Evolutionary conservation across 177 flowering plant genomes (phyloP), one percentile per base, ranked within the genome.

Genomic region (Vitis hybrid): DNA sequence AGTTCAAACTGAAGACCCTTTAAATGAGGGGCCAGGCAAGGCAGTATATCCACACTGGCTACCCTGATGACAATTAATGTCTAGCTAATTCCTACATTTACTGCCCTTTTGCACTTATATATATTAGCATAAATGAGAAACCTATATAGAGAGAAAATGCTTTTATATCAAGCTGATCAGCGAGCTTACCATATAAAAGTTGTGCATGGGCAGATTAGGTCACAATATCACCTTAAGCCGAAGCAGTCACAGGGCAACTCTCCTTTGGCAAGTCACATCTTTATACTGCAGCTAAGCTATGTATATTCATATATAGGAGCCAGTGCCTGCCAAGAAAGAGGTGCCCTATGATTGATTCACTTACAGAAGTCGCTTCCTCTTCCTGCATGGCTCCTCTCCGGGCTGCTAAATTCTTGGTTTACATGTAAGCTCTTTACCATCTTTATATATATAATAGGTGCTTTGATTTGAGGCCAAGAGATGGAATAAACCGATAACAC

Each of bases 211-310:
- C 32, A 48, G 2, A 58, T 21, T 3, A 55, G 41, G 8, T 11
- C 9, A 51, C 41, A 11, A 24, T 2, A 30, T 12, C n/a, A 52
- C 7, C 53, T 46, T 74, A 82, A 85, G 85, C 78, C 53, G 70
- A 84, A 81, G 48, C 82, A 80, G 83, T 80, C 77, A 73, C 57
- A 81, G 87, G 86, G 89, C 82, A 86, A 79, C 82, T 84, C 86
- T 86, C 87, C 89, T 82, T 86, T 84, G 89, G 87, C 87, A 76
- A 74, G 84, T 75, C 61, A 68, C 27, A 24, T 24, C 27, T 24
- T 24, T 24, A 2, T 24, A 24, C 27, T 2, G 27, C 27, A 24
- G 27, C 27, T 24, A 24, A 24, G 27, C 27, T 24, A 24, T 24
- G 27, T 24, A 24, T 24, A 24, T 24, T 24, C 27, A 24, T 24